phyloP scores from a whole-genome alignment of 1,284 basidiomycete species.

The Leccinum subspadiceum region DNA sequence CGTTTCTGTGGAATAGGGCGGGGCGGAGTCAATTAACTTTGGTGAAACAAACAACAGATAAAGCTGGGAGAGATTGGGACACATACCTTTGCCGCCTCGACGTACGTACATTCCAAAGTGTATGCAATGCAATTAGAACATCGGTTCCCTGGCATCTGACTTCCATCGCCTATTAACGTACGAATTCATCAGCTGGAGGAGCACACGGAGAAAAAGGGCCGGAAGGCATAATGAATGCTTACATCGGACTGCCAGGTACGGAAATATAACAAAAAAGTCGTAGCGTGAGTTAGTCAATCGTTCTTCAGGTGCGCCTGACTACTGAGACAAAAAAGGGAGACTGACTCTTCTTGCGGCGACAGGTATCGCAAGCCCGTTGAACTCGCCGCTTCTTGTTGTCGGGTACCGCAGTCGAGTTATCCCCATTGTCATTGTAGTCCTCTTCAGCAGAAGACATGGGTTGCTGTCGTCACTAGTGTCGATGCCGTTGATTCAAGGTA shows the following conservation, averaged over 20 bases:
- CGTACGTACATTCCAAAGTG: conserved; percentile 73
- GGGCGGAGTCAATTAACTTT: conserved; percentile 1
- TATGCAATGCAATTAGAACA: conserved; percentile 81
- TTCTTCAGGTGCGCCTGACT: background rate
- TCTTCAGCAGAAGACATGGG: conserved; percentile 34
- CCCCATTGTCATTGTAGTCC: conserved; percentile 39
- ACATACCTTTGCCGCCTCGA: conserved; percentile 68
- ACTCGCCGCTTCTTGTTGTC: conserved; percentile 63
- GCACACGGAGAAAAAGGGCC: background rate
- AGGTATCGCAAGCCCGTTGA: conserved; percentile 74
- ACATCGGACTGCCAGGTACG: conserved; percentile 49
- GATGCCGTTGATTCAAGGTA: background rate
- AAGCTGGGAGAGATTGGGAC: conserved; percentile 13
- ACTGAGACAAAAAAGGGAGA: background rate
- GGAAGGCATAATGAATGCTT: conserved; percentile 25
- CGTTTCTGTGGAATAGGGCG: conserved; percentile 55
- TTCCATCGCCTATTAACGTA: conserved; percentile 50
- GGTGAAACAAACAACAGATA: background rate
- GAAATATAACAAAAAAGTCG: background rate
- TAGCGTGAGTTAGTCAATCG: conserved; percentile 9
- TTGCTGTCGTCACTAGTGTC: background rate
- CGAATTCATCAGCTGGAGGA: background rate
- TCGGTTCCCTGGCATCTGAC: conserved; percentile 60
- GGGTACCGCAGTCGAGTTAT: conserved; percentile 5
- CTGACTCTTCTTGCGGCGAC: conserved; percentile 72